A percentile compares a stretch with the other conserved stretches of the same genome.
Evolutionary conservation across 2,329 filamentous ascomycete species (phyloP).

Genomic region (Ascochyta rabiei): DNA sequence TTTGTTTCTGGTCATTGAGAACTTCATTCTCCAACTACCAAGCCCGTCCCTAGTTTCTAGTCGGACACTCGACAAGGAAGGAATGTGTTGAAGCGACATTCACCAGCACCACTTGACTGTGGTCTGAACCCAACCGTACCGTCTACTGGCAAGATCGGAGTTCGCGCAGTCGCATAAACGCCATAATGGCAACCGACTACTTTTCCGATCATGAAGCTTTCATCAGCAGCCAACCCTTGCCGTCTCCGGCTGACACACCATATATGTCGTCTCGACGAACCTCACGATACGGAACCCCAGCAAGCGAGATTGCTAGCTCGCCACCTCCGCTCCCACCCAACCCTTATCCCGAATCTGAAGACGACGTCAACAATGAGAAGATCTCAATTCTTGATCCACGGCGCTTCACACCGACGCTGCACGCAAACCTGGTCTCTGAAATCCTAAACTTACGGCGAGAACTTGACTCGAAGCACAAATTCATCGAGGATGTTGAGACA

Average conservation of each 20-base stretch:
- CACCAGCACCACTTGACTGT: conserved; percentile 38
- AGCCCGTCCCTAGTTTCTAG: background rate
- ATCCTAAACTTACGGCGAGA: conserved; percentile 87
- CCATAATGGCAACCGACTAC: conserved; percentile 51
- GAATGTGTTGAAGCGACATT: conserved; percentile 35
- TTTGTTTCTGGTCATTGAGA: background rate
- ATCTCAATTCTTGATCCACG: conserved; percentile 83
- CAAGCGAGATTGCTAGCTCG: conserved; percentile 70
- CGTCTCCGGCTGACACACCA: conserved; percentile 73
- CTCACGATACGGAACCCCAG: conserved; percentile 63
- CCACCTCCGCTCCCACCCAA: conserved; percentile 61
- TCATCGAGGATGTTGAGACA: conserved; percentile 84
- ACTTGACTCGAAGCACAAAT: conserved; percentile 84
- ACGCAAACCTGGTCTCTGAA: conserved; percentile 92
- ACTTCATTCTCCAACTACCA: background rate
- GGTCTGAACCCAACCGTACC: conserved; percentile 22
- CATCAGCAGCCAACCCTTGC: conserved; percentile 59
- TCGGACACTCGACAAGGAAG: conserved; percentile 11
- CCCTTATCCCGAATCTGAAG: conserved; percentile 55
- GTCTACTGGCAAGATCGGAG: background rate
- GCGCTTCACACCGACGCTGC: conserved; percentile 91
- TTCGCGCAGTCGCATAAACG: background rate
- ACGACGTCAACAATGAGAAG: conserved; percentile 66
- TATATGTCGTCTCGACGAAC: conserved; percentile 70
- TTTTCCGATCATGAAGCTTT: conserved; percentile 54